Conservation (phyloP, 352 stramenopile genomes). For the Phytophthora constricta region DNA sequence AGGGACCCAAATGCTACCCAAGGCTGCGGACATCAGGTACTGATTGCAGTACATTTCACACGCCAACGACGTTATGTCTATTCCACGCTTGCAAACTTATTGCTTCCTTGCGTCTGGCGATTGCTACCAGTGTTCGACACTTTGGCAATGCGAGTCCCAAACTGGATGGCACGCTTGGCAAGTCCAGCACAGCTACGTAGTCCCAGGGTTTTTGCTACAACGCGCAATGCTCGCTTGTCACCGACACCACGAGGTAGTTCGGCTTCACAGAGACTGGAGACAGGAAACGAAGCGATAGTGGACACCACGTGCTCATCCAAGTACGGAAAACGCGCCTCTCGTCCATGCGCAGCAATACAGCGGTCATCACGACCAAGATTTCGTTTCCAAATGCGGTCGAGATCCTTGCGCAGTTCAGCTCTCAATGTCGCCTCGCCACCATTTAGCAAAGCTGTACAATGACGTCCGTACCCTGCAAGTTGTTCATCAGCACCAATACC, state of each 20-base stretch:
- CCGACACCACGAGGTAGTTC: constrained; percentile 75
- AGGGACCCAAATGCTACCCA: too few relatives aligned
- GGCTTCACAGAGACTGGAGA: constrained; percentile 86
- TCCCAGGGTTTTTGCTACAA: constrained; percentile 77
- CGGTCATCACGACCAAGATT: constrained; percentile 97
- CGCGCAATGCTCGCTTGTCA: constrained; percentile 92
- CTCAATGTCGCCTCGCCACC: constrained; percentile 63
- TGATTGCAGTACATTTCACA: too few relatives aligned
- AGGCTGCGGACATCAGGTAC: too few relatives aligned
- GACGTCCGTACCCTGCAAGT: constrained; percentile 94
- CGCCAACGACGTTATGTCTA: neutral
- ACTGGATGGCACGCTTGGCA: constrained; percentile 96
- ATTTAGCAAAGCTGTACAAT: constrained; percentile 86
- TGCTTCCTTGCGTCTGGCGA: constrained; percentile 54
- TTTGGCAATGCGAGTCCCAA: constrained; percentile 93
- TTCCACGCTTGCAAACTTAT: constrained; percentile 36
- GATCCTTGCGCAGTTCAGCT: constrained; percentile 89
- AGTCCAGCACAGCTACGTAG: constrained; percentile 67
- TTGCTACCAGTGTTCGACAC: constrained; percentile 77
- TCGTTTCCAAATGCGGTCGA: constrained; percentile 93
- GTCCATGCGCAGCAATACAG: constrained; percentile 90
- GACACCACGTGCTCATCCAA: constrained; percentile 93
- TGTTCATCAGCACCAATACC: constrained; percentile 97
- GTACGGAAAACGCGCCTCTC: constrained; percentile 95
- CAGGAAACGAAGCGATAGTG: constrained; percentile 69